Percentiles rank a stretch among this genome's conserved stretches.
phyloP scores from a whole-genome alignment of 306 rosid species.

The Acacia crassicarpa region DNA sequence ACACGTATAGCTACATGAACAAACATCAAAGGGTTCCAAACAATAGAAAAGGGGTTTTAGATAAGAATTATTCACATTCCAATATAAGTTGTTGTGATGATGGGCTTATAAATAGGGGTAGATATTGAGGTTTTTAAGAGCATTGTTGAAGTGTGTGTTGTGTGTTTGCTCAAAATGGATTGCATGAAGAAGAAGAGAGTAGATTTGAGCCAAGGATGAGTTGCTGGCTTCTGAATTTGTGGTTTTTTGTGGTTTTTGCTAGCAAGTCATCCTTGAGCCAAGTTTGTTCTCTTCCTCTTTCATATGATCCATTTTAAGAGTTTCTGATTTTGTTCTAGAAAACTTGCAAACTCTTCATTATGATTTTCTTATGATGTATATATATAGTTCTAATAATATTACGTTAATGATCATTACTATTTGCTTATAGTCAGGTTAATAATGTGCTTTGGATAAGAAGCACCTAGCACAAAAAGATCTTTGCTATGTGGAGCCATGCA shows the following conservation, averaged over 20 bases:
- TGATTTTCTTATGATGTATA: too few relatives aligned
- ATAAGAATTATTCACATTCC: background rate
- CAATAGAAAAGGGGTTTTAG: background rate
- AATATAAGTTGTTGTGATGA: background rate
- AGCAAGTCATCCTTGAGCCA: constrained; percentile 4
- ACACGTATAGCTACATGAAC: background rate
- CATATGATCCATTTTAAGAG: background rate
- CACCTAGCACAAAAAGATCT: too few relatives aligned
- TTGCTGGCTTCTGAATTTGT: constrained; percentile 7
- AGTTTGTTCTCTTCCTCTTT: background rate
- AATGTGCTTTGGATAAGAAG: too few relatives aligned
- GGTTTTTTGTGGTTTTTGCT: background rate
- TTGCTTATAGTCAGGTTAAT: too few relatives aligned
- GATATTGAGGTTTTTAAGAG: background rate
- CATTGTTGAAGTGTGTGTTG: background rate
- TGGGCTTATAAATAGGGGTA: background rate
- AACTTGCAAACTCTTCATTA: background rate
- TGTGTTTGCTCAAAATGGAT: background rate
- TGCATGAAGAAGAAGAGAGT: background rate
- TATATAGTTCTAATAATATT: too few relatives aligned
- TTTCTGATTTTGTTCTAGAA: background rate
- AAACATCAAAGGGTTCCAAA: constrained; percentile 7
- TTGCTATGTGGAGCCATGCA: too few relatives aligned
- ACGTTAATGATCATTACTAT: too few relatives aligned
- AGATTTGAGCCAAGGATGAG: constrained; percentile 33